phyloP scores from a whole-genome alignment of 331 rosid species.

The Rosa hybrid region DNA sequence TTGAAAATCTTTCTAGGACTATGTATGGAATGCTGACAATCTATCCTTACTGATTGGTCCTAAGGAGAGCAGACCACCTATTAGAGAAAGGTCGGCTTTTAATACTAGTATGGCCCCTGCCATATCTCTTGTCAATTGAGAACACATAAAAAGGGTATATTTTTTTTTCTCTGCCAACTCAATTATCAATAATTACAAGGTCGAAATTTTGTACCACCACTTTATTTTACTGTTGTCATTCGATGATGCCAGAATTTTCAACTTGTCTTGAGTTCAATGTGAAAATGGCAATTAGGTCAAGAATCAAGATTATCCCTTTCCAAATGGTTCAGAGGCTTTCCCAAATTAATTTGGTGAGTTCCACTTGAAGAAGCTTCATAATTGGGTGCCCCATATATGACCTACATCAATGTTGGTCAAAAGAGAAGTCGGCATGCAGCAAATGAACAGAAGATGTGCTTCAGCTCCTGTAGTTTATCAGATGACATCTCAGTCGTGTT shows the following conservation, averaged over 20 bases:
- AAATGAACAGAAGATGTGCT: neutral
- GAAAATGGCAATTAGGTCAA: neutral
- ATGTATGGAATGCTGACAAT: neutral
- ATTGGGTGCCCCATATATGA: neutral
- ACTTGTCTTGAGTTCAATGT: neutral
- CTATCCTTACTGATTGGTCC: neutral
- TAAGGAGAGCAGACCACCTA: neutral
- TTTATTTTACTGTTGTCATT: neutral
- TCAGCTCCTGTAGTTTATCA: conserved; percentile 63
- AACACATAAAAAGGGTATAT: neutral
- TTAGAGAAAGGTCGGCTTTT: neutral
- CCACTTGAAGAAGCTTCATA: neutral
- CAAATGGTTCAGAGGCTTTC: neutral
- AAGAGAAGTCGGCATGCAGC: neutral
- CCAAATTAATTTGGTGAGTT: neutral
- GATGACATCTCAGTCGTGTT: conserved; percentile 59
- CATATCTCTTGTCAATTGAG: neutral
- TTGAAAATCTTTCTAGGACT: conserved; percentile 5
- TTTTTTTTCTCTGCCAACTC: neutral
- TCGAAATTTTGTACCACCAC: neutral
- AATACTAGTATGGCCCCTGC: neutral
- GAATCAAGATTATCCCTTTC: neutral
- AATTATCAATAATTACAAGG: neutral
- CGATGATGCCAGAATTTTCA: neutral
- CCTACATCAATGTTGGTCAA: neutral